Evolutionary conservation across 2,329 filamentous ascomycete genomes (phyloP), one percentile per base, ranked within the genome.

Genomic region (Chrysoporthe deuterocubensis): DNA sequence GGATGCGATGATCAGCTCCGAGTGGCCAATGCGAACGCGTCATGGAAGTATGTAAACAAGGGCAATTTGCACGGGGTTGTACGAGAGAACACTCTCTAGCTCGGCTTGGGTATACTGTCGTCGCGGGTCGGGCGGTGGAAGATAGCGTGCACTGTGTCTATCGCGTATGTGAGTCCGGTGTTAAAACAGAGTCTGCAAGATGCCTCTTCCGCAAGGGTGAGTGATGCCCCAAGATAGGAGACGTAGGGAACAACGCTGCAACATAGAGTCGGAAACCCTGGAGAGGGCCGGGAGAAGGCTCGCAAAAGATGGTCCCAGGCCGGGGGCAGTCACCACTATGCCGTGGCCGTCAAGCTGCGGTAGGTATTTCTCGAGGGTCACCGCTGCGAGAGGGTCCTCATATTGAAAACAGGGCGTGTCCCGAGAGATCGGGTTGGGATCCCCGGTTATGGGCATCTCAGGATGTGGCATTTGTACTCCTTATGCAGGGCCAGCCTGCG

Each of bases 401-500:
- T 14, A 1, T 34, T 54, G 4, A 14, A 9, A 11, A 21, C 54
- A 59, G 34, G 26, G 26, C 26, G 44, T 26, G 63, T 58, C 63
- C 46, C 54, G 63, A 59, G 34, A 26, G 21, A 65, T 58, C 44
- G 54, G 43, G 18, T 46, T 58, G 16, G 7, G 26, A 42, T 50
- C 37, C n/a, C 46, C 21, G 43, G 9, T 18, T 32, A n/a, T 64
- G 14, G 26, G 21, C 46, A 46, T 43, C 2, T 14, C 26, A 34
- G 13, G 43, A 16, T 34, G 63, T 65, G 42, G 52, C 18, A 65
- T 58, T 43, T 50, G 54, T 54, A 48, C 63, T 57, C 63, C 52
- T 58, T 59, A 65, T 65, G 54, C 54, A 52, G 59, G 37, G 18
- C 63, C 42, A 65, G 62, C 18, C 42, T 48, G 26, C 26, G 54